Conservation (phyloP, 768 basidiomycete genomes). For the Trametes cingulata region DNA sequence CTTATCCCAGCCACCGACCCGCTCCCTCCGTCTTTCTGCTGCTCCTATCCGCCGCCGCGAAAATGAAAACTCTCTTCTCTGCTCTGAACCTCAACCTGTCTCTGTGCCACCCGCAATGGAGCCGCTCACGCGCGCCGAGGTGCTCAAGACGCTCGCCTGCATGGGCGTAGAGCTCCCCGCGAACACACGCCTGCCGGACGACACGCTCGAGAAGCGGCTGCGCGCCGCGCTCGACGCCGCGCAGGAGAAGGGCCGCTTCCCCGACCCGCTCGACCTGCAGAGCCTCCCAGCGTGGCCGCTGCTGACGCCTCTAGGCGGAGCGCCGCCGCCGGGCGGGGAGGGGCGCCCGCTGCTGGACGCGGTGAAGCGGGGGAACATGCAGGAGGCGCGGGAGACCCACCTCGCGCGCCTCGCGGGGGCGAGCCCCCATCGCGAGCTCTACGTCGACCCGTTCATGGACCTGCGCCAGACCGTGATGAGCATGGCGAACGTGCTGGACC, state of each 20-base stretch:
- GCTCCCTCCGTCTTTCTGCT: too few species aligned
- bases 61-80: too few species aligned
- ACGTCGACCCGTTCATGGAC: constrained; percentile 17
- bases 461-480: constrained; percentile 23
- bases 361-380: not conserved
- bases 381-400: not conserved
- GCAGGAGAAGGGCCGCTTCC: constrained; percentile 5
- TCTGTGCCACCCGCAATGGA: constrained; percentile 10
- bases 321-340: not conserved
- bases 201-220: constrained; percentile 16
- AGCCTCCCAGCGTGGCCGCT: constrained; percentile 2
- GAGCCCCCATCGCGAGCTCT: too few species aligned
- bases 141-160: not conserved
- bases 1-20: too few species aligned
- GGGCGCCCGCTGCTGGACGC: constrained; percentile 2
- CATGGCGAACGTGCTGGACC: constrained; percentile 5
- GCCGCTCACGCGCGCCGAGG: constrained; percentile 4
- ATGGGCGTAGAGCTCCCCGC: constrained; percentile 19
- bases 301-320: not conserved
- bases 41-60: too few species aligned
- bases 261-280: not conserved
- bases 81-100: too few species aligned
- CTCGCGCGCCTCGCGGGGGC: not conserved
- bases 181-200: constrained; percentile 5
- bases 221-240: constrained; percentile 11